Evolutionary conservation across 2,329 filamentous ascomycete genomes (phyloP).

Genomic region (Dactylellina haptotyla): DNA sequence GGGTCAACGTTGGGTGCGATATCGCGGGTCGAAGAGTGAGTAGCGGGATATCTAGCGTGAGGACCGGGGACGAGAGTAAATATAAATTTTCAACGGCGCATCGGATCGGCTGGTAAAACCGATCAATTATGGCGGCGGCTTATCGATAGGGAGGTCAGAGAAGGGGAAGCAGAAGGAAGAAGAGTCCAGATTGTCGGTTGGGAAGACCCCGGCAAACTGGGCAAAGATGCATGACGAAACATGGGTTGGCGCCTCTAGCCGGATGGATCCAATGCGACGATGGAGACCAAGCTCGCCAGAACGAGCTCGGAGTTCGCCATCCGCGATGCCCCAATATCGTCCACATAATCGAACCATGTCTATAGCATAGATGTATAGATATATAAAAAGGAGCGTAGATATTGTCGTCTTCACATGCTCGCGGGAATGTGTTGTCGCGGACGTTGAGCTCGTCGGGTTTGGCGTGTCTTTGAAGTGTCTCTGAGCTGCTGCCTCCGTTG

Average conservation of each 20-base stretch:
- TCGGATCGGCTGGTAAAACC: neutral
- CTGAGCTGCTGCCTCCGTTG: too few species aligned
- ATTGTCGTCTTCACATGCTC: neutral
- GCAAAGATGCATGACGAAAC: conserved; percentile 12
- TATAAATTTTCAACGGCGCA: conserved; percentile 2
- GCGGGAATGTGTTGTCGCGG: conserved; percentile 4
- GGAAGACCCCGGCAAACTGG: neutral
- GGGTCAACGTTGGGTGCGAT: conserved; percentile 9
- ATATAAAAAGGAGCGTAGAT: neutral
- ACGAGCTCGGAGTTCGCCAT: neutral
- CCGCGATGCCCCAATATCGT: neutral
- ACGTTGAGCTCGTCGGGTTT: neutral
- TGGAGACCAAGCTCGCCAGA: neutral
- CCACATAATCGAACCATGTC: neutral
- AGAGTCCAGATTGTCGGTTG: neutral
- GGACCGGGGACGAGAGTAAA: neutral
- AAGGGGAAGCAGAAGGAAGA: neutral
- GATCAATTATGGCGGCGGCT: neutral
- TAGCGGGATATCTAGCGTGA: neutral
- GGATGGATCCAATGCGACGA: conserved; percentile 1
- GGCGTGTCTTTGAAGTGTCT: too few species aligned
- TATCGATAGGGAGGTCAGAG: conserved; percentile 26
- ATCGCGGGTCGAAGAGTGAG: neutral
- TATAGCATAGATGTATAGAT: neutral
- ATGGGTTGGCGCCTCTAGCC: conserved; percentile 10